Evolutionary conservation across 202 grass and related monocot genomes (phyloP).

Genomic region (Carex arenaria): DNA sequence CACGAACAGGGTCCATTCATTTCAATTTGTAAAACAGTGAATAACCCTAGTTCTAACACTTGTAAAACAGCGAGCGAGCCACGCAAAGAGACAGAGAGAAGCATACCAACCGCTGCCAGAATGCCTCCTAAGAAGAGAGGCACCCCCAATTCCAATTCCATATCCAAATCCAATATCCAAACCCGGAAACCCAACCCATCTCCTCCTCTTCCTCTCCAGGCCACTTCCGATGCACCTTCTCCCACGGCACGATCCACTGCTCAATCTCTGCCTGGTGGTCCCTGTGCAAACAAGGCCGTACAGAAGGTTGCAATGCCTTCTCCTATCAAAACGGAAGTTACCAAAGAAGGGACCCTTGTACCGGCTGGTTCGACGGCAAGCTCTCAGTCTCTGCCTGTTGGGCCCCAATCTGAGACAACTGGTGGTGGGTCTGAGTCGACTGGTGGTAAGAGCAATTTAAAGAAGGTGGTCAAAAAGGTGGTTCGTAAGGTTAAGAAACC

Average conservation of each 20-base stretch:
- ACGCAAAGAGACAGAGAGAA: not conserved
- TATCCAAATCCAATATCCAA: not conserved
- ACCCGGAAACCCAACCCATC: not conserved
- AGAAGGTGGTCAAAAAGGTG: slow-evolving; percentile 29
- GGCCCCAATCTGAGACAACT: not conserved
- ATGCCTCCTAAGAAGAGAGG: slow-evolving; percentile 20
- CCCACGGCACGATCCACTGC: not conserved
- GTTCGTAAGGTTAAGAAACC: slow-evolving; percentile 24
- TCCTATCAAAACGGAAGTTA: not conserved
- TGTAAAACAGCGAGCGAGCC: not conserved
- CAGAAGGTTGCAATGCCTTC: not conserved
- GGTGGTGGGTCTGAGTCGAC: not conserved
- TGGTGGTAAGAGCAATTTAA: not conserved
- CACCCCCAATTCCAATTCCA: not conserved
- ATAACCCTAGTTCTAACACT: not conserved
- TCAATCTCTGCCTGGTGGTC: not conserved
- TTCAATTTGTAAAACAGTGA: too few relatives aligned
- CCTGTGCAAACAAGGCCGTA: not conserved
- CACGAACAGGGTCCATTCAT: too few relatives aligned
- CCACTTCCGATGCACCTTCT: not conserved
- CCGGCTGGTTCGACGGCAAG: not conserved
- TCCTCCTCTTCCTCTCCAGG: not conserved
- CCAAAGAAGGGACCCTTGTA: not conserved
- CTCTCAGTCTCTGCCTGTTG: not conserved
- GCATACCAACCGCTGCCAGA: not conserved